These are phyloP conservation scores for Bolboschoenoplectus hybrid DNA, from an alignment of 202 grass and related monocot genomes.

Conservation along the genomic window DNA sequence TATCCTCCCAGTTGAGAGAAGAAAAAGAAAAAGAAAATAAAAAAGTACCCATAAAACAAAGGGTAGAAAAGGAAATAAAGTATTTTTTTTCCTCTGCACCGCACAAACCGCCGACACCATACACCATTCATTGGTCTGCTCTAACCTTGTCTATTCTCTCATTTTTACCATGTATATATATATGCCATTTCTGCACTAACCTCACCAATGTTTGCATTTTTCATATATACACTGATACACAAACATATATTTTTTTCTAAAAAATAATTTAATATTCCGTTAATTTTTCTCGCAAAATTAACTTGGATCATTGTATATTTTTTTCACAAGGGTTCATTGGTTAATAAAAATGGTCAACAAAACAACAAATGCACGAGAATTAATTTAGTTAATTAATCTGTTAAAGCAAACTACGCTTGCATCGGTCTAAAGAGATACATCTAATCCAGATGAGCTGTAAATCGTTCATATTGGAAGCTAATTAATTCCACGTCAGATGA, in stretches of 20 bases:
- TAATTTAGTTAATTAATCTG: too few relatives aligned
- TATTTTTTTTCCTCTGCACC: conserved; percentile 33
- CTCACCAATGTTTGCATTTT: not conserved
- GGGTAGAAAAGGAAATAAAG: not conserved
- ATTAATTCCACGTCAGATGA: not conserved
- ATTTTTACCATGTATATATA: not conserved
- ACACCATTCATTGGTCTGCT: conserved; percentile 22
- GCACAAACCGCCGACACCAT: conserved; percentile 39
- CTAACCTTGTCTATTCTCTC: not conserved
- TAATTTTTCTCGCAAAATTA: not conserved
- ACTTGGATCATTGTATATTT: not conserved
- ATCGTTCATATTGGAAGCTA: not conserved
- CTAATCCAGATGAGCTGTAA: not conserved
- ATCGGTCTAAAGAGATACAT: not conserved
- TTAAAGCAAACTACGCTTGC: too few relatives aligned
- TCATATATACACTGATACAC: not conserved
- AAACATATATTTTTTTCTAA: not conserved
- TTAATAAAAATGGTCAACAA: not conserved
- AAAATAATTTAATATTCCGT: not conserved
- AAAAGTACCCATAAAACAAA: not conserved
- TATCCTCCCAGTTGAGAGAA: conserved; percentile 4
- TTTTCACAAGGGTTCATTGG: not conserved
- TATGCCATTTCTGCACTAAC: not conserved
- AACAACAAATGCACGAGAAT: too few relatives aligned
- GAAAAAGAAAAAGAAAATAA: not conserved